Conservation (phyloP, 306 rosid species). For the Pterocarpus macrocarpus region DNA sequence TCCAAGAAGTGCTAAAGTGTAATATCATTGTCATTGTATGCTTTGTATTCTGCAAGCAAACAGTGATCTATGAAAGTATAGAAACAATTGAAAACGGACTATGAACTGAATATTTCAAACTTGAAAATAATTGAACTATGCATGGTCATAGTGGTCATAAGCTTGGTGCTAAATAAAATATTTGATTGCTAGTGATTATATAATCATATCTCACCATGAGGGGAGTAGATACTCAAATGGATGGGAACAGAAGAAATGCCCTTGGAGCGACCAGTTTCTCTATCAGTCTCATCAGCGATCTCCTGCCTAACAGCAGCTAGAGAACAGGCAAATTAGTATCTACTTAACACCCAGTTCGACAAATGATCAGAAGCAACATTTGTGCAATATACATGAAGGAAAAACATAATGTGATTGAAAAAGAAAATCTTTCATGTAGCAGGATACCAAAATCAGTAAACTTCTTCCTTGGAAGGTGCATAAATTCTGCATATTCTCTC, state of each 20-base stretch:
- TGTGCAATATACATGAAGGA: conserved; percentile 6
- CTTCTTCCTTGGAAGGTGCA: conserved; percentile 84
- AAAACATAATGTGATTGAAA: conserved; percentile 10
- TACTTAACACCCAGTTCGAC: neutral
- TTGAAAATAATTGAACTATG: conserved; percentile 55
- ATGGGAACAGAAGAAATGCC: conserved; percentile 95
- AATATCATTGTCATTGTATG: too few relatives aligned
- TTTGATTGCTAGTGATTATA: conserved; percentile 2
- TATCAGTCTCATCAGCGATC: conserved; percentile 93
- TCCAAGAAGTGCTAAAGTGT: too few relatives aligned
- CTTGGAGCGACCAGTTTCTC: conserved; percentile 93
- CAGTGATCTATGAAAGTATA: conserved; percentile 15
- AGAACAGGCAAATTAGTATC: conserved; percentile 47
- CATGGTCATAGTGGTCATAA: conserved; percentile 55
- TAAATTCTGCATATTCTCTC: conserved; percentile 87
- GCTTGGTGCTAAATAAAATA: neutral
- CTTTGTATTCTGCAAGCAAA: neutral
- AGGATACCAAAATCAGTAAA: conserved; percentile 82
- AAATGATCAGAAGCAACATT: conserved; percentile 7
- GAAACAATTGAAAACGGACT: neutral
- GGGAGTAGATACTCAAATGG: conserved; percentile 96
- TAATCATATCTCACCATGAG: conserved; percentile 72
- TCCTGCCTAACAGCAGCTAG: conserved; percentile 98
- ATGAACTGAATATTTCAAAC: conserved; percentile 40
- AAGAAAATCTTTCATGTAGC: neutral